Base-by-base conservation (phyloP, 2,329 filamentous ascomycete species). In the Beauveria bassiana region DNA sequence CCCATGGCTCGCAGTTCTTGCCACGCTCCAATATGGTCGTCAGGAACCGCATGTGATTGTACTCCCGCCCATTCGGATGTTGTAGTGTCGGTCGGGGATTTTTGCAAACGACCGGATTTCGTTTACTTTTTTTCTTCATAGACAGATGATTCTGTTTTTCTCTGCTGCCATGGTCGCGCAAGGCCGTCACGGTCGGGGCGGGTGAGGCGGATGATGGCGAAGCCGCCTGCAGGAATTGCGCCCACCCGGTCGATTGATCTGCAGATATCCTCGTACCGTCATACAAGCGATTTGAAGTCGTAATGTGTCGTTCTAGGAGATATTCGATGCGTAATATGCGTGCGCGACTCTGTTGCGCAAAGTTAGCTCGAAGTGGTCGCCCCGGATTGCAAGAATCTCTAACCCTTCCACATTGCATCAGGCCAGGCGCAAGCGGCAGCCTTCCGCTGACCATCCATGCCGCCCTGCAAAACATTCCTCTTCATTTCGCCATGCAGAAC, bases 381-480 rank as follows among this genome's bases (percentile, higher is more conserved):
- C 5, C 7, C 5, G 10, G 2, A 43, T 47, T n/a, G 49, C 20
- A 28, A 45, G 43, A 34, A 38, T 42, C 9, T 43, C 14, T 49
- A 49, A 38, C 59, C 50, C 28, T 54, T 52, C 40, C 50, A 16
- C 42, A 28, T 16, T 38, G 59, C 28, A n/a, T 47, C 50, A 40
- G 28, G 42, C 50, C 43, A 3, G 42, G 50, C 38, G 57, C 57
- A 43, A 63, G 61, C 61, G 63, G 68, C 67, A 68, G 70, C 65
- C 66, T 66, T 65, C 64, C 68, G 62, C 65, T 65, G 68, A 73
- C 66, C 69, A 71, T 68, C 68, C 69, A 67, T 65, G 65, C 68
- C 63, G 65, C 69, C 66, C 69, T 71, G 68, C 68, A 70, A 66
- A 74, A 70, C 73, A 75, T 75, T 64, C 70, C 72, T 72, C 68